Percentiles rank a stretch among this genome's conserved stretches.
Evolutionary conservation across 169 alveolate genomes (phyloP).

Genomic region (Eimeria acervulina): DNA sequence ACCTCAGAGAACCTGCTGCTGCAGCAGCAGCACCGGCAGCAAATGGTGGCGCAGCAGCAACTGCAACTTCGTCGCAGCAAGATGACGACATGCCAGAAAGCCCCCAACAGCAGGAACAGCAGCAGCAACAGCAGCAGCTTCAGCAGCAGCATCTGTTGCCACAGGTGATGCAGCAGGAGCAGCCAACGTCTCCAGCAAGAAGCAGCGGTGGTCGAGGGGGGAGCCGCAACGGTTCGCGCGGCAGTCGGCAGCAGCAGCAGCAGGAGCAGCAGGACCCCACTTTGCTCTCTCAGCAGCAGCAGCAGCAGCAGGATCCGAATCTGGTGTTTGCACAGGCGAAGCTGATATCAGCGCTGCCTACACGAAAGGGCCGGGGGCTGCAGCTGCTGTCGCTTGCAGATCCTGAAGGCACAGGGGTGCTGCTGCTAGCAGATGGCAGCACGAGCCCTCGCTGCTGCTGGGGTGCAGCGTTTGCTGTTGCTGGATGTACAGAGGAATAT

Average conservation of each 20-base stretch:
- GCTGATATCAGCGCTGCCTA: conserved; percentile 70
- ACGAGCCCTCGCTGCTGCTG: conserved; percentile 60
- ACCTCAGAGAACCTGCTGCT: background rate
- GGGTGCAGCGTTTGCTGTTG: conserved; percentile 80
- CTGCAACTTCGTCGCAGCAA: background rate
- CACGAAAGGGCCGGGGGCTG: conserved; percentile 54
- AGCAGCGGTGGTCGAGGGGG: conserved; percentile 4
- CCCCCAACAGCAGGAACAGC: conserved; percentile 16
- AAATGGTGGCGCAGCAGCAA: conserved; percentile 14
- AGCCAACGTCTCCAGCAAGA: background rate
- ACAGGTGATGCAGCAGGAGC: conserved; percentile 47
- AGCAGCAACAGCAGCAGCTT: background rate
- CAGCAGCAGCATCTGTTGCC: conserved; percentile 37
- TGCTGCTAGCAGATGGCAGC: conserved; percentile 64
- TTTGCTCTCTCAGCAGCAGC: conserved; percentile 30
- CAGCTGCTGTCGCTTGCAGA: conserved; percentile 76
- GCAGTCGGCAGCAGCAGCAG: conserved; percentile 1
- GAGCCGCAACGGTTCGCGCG: background rate
- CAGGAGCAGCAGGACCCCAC: conserved; percentile 40
- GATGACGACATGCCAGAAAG: conserved; percentile 17
- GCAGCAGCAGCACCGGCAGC: background rate
- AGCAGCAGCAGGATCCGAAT: conserved; percentile 17
- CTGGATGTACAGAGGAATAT: conserved; percentile 80
- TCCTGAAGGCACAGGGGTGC: conserved; percentile 78
- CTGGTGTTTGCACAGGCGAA: conserved; percentile 51